phyloP scores from a whole-genome alignment of 2,329 filamentous ascomycete species.

The Cladosporium sp. region DNA sequence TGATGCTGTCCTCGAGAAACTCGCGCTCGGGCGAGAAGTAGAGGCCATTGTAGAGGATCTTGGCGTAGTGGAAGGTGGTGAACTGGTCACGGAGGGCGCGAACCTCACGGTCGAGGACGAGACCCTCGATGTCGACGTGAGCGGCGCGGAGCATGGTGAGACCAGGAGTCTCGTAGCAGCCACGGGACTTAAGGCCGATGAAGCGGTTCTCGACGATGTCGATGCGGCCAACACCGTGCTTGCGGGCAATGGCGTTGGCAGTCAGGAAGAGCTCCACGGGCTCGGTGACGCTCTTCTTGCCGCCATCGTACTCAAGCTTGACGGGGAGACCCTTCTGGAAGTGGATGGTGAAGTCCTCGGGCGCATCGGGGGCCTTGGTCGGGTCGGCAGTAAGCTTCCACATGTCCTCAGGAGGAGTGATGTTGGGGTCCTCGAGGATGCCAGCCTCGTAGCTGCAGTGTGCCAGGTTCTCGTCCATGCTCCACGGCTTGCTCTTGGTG shows the following conservation, averaged over 20 bases:
- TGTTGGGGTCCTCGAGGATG: constrained; percentile 60
- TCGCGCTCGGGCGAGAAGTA: constrained; percentile 67
- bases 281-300: constrained; percentile 61
- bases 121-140: constrained; percentile 58
- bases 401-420: constrained; percentile 68
- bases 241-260: constrained; percentile 64
- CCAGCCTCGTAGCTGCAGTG: constrained; percentile 78
- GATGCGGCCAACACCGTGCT: constrained; percentile 70
- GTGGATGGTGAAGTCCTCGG: constrained; percentile 63
- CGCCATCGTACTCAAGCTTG: constrained; percentile 54
- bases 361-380: constrained; percentile 61
- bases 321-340: constrained; percentile 71
- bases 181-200: constrained; percentile 72
- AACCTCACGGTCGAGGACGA: constrained; percentile 63
- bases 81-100: constrained; percentile 66
- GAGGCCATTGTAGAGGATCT: constrained; percentile 55
- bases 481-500: constrained; percentile 67
- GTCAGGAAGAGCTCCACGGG: constrained; percentile 66
- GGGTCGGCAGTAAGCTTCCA: constrained; percentile 69
- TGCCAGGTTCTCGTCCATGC: constrained; percentile 63
- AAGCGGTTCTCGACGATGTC: constrained; percentile 80
- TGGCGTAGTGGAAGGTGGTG: constrained; percentile 58
- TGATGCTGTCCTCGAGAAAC: constrained; percentile 61
- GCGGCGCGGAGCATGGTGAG: constrained; percentile 51
- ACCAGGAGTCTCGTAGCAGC: constrained; percentile 68